Base-by-base conservation (phyloP, 768 basidiomycete genomes). In the Lactarius deliciosus region DNA sequence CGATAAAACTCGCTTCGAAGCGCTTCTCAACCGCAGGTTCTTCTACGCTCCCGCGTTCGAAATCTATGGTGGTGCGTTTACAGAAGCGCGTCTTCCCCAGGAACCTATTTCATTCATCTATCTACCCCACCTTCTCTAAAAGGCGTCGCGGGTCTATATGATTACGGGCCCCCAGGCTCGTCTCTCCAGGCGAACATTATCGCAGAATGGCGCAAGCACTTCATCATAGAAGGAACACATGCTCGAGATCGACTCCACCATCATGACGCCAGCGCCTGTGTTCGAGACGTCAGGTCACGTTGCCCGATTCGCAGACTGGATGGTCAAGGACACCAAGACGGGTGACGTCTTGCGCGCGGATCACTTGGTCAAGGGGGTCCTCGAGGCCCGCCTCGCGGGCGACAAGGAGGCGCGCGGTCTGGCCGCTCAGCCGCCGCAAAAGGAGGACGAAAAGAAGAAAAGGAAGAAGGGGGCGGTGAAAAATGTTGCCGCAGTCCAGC, bases 21-120 rank as follows among this genome's bases (percentile, higher is more conserved):
- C 88, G 28, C 78, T 96, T 57, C 83, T 98, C 63, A 91, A 88
- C 74, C 86, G 91, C 64, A 83, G 97, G 58, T 99, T 99, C 82
- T 99, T 98, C 82, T 98, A 92, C 75, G 93, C 96, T 4, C 96
- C 96, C 28, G 93, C 97, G 5, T 99, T 98, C 73, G 97, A 98
- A 78, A 98, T 99, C 80, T 98, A 98, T 73, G 95, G 96, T 66
- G 97, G 96, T 94, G 69, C 72, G 87, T 81, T 5, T 25, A 41
- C 53, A 36, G 45, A 63, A 53, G 55, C 53, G 28, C n/a, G 9
- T 28, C 41, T 55, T n/a, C 30, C 22, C 25, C 59, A n/a, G 38
- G 55, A 34, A 20, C 22, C 5, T 50, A 25, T 11, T 22, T 54
- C 16, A 18, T 32, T 47, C 45, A 60, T 30, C 61, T 40, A 60